Percentiles rank a stretch among this genome's conserved stretches.
These are phyloP conservation scores for Apostasia shenzhenica DNA, from an alignment of 106 monocot genomes.

Conservation along the genomic window DNA sequence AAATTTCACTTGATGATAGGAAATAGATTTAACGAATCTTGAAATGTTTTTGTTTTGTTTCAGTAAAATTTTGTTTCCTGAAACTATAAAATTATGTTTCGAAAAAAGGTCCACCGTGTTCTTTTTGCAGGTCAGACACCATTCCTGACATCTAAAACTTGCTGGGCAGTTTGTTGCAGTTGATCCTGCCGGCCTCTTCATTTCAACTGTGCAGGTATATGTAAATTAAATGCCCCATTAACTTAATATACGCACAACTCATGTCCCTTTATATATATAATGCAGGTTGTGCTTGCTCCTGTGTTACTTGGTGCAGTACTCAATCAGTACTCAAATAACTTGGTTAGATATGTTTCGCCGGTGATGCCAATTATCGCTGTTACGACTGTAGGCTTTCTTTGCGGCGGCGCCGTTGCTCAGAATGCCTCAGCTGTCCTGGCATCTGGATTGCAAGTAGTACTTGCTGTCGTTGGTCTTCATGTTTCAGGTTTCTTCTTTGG, in stretches of 20 bases:
- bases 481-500: constrained; percentile 73
- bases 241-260: too few species aligned
- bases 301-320: constrained; percentile 67
- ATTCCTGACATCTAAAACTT: constrained; percentile 78
- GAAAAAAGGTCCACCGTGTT: too few species aligned
- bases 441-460: constrained; percentile 67
- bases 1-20: too few species aligned
- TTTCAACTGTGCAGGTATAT: constrained; percentile 78
- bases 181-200: constrained; percentile 73
- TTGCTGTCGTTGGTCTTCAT: constrained; percentile 54
- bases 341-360: constrained; percentile 67
- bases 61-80: too few species aligned
- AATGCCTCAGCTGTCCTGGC: constrained; percentile 75
- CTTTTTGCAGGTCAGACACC: constrained; percentile 70
- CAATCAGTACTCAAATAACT: constrained; percentile 66
- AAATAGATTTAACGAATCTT: too few species aligned
- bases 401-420: constrained; percentile 84
- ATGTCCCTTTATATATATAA: not conserved
- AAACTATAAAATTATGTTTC: too few species aligned
- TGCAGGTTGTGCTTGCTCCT: constrained; percentile 82
- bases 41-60: too few species aligned
- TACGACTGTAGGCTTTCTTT: constrained; percentile 63
- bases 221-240: too few species aligned
- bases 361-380: constrained; percentile 88
- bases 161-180: constrained; percentile 95